Evolutionary conservation across 2,329 filamentous ascomycete species (phyloP).

Genomic region (Lachnellula arida): DNA sequence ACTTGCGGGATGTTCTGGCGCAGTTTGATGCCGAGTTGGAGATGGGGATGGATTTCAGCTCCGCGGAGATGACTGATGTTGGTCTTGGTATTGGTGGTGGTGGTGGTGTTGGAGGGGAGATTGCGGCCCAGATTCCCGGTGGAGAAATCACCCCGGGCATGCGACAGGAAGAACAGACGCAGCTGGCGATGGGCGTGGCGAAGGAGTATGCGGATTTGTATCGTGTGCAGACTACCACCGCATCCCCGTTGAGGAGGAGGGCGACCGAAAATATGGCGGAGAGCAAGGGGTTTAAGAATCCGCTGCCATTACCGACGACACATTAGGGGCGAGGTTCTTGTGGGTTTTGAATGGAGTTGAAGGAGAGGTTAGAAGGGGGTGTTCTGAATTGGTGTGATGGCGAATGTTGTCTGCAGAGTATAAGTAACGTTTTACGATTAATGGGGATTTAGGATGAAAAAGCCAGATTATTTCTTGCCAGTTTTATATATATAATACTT

Average conservation of each 20-base stretch:
- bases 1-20: slow-evolving; percentile 13
- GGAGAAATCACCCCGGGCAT: no score
- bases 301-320: background rate
- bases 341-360: no score
- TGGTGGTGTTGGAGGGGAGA: background rate
- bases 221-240: slow-evolving; percentile 18
- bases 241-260: slow-evolving; percentile 16
- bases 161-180: background rate
- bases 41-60: slow-evolving; percentile 5
- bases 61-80: background rate
- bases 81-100: no score
- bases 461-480: no score
- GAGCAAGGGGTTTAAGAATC: background rate
- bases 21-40: slow-evolving; percentile 19
- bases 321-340: background rate
- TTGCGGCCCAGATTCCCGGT: background rate
- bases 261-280: slow-evolving; percentile 1
- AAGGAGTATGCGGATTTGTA: slow-evolving; percentile 18
- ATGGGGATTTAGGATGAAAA: no score
- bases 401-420: no score
- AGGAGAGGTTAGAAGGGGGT: no score
- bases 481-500: no score
- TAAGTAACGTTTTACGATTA: no score
- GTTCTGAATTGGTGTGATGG: no score
- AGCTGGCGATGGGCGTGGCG: background rate